Evolutionary conservation across 1,284 basidiomycete species (phyloP), one percentile per base, ranked within the genome.

Genomic region (Cryptococcus jaspeensis): DNA sequence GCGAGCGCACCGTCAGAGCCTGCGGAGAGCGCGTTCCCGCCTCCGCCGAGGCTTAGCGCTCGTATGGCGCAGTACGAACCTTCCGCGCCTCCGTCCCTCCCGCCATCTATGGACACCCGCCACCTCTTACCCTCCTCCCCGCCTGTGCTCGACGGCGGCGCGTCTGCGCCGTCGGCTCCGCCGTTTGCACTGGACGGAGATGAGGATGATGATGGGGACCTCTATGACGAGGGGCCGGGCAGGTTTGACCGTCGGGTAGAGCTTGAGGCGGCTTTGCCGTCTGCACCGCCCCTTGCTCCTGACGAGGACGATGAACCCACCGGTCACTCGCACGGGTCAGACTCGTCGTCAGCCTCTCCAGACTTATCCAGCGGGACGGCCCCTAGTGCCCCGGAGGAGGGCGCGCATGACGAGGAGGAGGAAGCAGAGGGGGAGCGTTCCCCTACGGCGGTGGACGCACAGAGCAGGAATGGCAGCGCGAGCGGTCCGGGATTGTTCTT

Each of bases 101-200:
- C 52, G 23, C 46, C n/a, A 13, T 32, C 50, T 9, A 32, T 32
- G 28, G 28, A 32, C 28, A 23, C 20, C 36, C 7, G 53, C 57
- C 28, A 41, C 46, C 8, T 23, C 52, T 13, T 51, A 4, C 64
- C 66, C 0, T 63, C 66, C 12, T 69, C 64, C 7, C 71, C 70
- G 25, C 65, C 70, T 1, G 25, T 65, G 12, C 39, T 57, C 13
- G 57, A 60, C 20, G 62, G 65, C 28, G 35, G n/a, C 9, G 35
- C 48, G 37, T 50, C 48, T 23, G 48, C 48, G 16, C 35, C 48
- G 15, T 35, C 48, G 25, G 67, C 60, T 2, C 70, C 64, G 20
- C 52, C 55, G 1, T 53, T 58, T 35, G 53, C 36, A 16, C 12
- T 40, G n/a, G 49, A 43, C 5, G 56, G 59, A 5, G 49, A 50